Conservation (phyloP, 2,329 filamentous ascomycete genomes). For the Penicillium corylophilum region DNA sequence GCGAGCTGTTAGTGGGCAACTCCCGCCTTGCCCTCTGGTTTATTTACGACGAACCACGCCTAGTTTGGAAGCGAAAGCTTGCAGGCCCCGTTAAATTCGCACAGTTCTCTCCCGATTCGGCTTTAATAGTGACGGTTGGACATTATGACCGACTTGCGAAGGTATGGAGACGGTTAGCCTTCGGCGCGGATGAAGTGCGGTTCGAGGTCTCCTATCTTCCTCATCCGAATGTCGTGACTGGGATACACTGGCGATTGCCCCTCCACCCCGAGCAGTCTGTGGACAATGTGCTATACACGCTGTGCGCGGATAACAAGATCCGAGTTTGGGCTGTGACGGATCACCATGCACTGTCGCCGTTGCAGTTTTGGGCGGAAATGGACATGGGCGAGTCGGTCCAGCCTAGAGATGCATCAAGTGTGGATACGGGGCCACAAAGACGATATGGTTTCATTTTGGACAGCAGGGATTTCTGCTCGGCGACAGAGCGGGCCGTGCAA, state of each 20-base stretch:
- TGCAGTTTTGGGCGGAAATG: constrained; percentile 78
- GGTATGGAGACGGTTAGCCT: constrained; percentile 85
- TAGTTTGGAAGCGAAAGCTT: constrained; percentile 71
- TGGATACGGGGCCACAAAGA: constrained; percentile 40
- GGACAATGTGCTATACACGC: constrained; percentile 87
- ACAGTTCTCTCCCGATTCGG: constrained; percentile 79
- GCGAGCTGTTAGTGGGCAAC: constrained; percentile 80
- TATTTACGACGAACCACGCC: constrained; percentile 44
- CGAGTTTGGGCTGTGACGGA: constrained; percentile 82
- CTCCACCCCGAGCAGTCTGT: constrained; percentile 73
- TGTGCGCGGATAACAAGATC: constrained; percentile 76
- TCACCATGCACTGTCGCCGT: constrained; percentile 65
- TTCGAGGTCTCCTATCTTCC: constrained; percentile 89
- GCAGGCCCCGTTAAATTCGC: constrained; percentile 73
- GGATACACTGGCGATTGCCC: constrained; percentile 80
- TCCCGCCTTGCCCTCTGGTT: constrained; percentile 69
- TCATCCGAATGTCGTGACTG: constrained; percentile 79
- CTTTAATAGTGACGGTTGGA: constrained; percentile 79
- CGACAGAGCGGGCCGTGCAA: constrained; percentile 74
- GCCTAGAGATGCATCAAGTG: constrained; percentile 47
- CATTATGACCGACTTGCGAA: constrained; percentile 81
- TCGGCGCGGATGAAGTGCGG: constrained; percentile 75
- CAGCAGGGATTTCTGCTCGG: constrained; percentile 72
- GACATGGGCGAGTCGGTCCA: constrained; percentile 73
- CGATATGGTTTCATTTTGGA: constrained; percentile 81